A percentile compares a stretch with the other conserved stretches of the same genome.
Evolutionary conservation across 352 stramenopile genomes (phyloP).

Genomic region (Phytophthora kernoviae): DNA sequence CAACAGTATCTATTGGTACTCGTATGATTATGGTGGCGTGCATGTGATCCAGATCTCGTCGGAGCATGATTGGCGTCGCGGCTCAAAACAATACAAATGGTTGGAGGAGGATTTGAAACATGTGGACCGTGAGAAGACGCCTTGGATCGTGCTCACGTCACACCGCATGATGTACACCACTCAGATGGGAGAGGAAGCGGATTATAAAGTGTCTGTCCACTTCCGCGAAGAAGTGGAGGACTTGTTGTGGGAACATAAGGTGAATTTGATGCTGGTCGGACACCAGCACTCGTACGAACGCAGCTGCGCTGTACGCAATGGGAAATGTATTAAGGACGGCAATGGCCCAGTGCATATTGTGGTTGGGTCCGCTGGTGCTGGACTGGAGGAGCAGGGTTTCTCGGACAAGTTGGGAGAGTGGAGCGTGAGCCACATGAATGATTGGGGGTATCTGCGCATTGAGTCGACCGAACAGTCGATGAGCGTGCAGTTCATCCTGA

Average conservation of each 20-base stretch:
- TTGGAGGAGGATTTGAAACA: slow-evolving; percentile 82
- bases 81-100: slow-evolving; percentile 91
- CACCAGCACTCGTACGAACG: slow-evolving; percentile 94
- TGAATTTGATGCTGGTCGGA: slow-evolving; percentile 91
- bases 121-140: slow-evolving; percentile 86
- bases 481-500: slow-evolving; percentile 79
- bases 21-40: slow-evolving; percentile 89
- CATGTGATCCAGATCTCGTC: slow-evolving; percentile 92
- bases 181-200: slow-evolving; percentile 64
- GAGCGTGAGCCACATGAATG: slow-evolving; percentile 81
- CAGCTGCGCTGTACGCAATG: slow-evolving; percentile 80
- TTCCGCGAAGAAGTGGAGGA: slow-evolving; percentile 92
- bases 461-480: slow-evolving; percentile 68
- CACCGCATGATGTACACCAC: slow-evolving; percentile 93
- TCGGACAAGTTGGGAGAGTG: slow-evolving; percentile 72
- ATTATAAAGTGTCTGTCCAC: slow-evolving; percentile 71
- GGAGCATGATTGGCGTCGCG: slow-evolving; percentile 89
- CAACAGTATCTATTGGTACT: slow-evolving; percentile 89
- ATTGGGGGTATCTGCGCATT: slow-evolving; percentile 79
- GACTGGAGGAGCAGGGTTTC: slow-evolving; percentile 68
- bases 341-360: slow-evolving; percentile 88
- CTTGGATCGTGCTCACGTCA: slow-evolving; percentile 92
- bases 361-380: slow-evolving; percentile 83
- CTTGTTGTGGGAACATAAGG: slow-evolving; percentile 85
- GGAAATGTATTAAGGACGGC: slow-evolving; percentile 72